Base-by-base conservation (phyloP, 2,329 filamentous ascomycete genomes). In the Aspergillus intermedius region DNA sequence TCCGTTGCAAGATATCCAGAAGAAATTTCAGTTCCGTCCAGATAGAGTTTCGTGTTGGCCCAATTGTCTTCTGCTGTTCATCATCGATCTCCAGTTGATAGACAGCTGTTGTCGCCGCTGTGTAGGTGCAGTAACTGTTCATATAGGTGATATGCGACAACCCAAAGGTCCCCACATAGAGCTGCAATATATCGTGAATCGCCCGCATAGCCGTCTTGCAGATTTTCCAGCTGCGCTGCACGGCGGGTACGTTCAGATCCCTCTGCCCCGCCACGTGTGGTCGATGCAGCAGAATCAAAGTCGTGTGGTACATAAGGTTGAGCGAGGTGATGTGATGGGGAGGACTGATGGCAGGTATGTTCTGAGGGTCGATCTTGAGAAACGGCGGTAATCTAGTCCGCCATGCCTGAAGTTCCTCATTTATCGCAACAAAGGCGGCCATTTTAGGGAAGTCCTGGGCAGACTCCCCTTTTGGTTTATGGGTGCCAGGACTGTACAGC, bases 241-340 rank as follows among this genome's bases (percentile, higher is more conserved):
- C 35, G 2, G 47, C 42, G 5, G 30, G 30, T 21, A 35, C 39
- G 32, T 30, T 39, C 22, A 37, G 23, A 7, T 13, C 21, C 21
- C 37, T 28, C n/a, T 37, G 28, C 7, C 42, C 17, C 6, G 34
- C 30, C 19, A 49, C 47, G 17, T 28, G 35, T 40, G 76, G 76
- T 9, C 74, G 74, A 50, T 79, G 76, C 0, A 79, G 63, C 0
- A 80, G 69, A 3, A 80, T 78, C 3, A 74, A 57, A 0, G 77
- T 67, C 0, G 74, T 74, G 44, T 79, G 65, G 25, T 75, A 75
- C 60, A 77, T 73, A 3, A 74, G 65, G 37, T 70, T 68, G 1
- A 74, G 57, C 49, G 66, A 71, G 25, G 74, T 60, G 8, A 72
- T 64, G 44, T 73, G 70, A 12, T 68, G 71, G 2, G 73, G 73